Base-by-base conservation (phyloP, 768 basidiomycete species). In the Mrakia frigida region DNA sequence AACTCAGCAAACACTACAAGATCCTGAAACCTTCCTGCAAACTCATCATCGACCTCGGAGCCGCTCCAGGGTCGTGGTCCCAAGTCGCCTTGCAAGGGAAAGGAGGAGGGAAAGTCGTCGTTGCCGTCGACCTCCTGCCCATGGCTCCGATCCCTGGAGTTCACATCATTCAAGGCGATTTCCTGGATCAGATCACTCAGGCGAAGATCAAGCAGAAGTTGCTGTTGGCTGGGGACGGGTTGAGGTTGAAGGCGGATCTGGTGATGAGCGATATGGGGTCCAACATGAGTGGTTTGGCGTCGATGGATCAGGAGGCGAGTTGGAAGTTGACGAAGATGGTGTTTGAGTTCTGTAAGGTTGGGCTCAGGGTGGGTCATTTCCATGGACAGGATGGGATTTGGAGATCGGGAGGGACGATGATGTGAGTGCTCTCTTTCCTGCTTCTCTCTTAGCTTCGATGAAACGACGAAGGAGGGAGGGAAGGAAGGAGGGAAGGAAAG, bases 81-180 rank as follows among this genome's bases (percentile, higher is more conserved):
- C 94, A 97, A 81, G 94, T 94, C 16, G 89, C 88, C 21, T 87
- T 88, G 0, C 85, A 85, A 43, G 80, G 18, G 28, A 56, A 79
- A 50, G 76, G 78, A 63, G 53, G 43, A 16, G 46, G 63, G 11
- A 81, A 81, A 0, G 86, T 83, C 0, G 87, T 97, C 79, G 85
- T 95, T 72, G 92, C 91, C 0, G 88, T 96, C 71, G 96, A 98
- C 84, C 84, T 94, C 18, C 86, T 95, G 6, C 86, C 86, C 2
- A 91, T 97, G 80, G 81, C 83, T 0, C 88, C 89, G 9, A 89
- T 96, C n/a, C 85, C 85, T 0, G 91, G 92, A 25, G 91, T 95
- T 31, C 85, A 88, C 39, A 86, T 88, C 35, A 80, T 98, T 50
- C 88, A 90, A 81, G 91, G 88, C 68, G 90, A 97, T 84, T 97